Evolutionary conservation across 2,329 filamentous ascomycete genomes (phyloP).

Genomic region (Alternaria ventricosa): DNA sequence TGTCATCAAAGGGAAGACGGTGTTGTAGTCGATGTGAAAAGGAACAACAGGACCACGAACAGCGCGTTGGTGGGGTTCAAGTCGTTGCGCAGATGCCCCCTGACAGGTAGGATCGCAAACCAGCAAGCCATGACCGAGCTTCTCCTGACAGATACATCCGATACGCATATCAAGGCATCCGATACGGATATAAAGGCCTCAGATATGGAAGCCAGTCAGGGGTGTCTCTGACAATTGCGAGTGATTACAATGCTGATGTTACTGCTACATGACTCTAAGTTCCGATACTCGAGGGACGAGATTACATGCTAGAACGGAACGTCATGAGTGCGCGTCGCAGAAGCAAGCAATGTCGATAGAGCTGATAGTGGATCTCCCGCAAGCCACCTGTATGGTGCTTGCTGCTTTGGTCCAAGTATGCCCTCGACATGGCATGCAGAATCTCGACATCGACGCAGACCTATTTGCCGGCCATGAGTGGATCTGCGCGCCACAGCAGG

Average conservation of each 20-base stretch:
- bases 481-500: conserved; percentile 25
- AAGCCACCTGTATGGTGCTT: conserved; percentile 25
- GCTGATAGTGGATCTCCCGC: conserved; percentile 25
- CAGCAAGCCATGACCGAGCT: conserved; percentile 28
- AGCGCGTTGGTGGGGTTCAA: not conserved
- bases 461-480: conserved; percentile 13
- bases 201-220: conserved; percentile 2
- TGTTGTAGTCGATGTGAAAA: not conserved
- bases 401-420: conserved; percentile 24
- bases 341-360: conserved; percentile 24
- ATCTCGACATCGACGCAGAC: conserved; percentile 15
- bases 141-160: conserved; percentile 27
- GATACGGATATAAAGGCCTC: not conserved
- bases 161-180: not conserved
- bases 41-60: not conserved
- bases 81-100: not conserved
- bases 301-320: conserved; percentile 30
- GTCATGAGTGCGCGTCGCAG: conserved; percentile 18
- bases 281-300: conserved; percentile 23
- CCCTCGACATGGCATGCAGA: conserved; percentile 24
- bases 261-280: conserved; percentile 12
- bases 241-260: conserved; percentile 16
- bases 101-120: not conserved
- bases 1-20: not conserved
- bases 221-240: conserved; percentile 12